A percentile compares a stretch with the other conserved stretches of the same genome.
Conservation (phyloP, 345 rosid genomes). For the Rhodamnia rubescens region DNA sequence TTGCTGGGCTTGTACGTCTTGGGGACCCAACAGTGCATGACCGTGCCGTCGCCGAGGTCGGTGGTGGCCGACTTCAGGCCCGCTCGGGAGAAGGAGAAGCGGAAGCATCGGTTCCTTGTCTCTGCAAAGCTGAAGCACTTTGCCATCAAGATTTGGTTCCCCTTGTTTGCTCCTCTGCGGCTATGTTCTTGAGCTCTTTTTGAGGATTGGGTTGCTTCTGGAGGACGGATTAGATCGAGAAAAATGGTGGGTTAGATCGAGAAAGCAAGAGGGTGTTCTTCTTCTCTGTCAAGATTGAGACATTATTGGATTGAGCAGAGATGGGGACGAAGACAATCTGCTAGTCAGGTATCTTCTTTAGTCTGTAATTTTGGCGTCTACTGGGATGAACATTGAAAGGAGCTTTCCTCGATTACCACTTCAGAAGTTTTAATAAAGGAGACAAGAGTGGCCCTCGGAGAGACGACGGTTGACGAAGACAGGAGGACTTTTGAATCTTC, state of each 20-base stretch:
- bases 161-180: background rate
- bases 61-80: conserved; percentile 4
- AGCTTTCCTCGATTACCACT: background rate
- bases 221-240: background rate
- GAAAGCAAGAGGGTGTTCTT: background rate
- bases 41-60: conserved; percentile 15
- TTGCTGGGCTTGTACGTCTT: background rate
- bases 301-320: background rate
- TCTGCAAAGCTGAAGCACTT: conserved; percentile 18
- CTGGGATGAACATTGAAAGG: background rate
- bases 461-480: background rate
- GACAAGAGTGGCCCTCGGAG: too few species aligned
- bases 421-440: background rate
- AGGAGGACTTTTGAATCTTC: background rate
- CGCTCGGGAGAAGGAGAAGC: conserved; percentile 2
- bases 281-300: background rate
- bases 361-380: background rate
- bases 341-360: background rate
- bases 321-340: background rate
- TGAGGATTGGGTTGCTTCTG: background rate
- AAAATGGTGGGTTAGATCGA: background rate
- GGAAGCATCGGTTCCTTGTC: conserved; percentile 1
- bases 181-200: background rate
- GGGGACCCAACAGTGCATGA: conserved; percentile 20
- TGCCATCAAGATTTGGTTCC: conserved; percentile 1